phyloP scores from a whole-genome alignment of 805 yeast genomes.

The Isabelozyma gotoi region DNA sequence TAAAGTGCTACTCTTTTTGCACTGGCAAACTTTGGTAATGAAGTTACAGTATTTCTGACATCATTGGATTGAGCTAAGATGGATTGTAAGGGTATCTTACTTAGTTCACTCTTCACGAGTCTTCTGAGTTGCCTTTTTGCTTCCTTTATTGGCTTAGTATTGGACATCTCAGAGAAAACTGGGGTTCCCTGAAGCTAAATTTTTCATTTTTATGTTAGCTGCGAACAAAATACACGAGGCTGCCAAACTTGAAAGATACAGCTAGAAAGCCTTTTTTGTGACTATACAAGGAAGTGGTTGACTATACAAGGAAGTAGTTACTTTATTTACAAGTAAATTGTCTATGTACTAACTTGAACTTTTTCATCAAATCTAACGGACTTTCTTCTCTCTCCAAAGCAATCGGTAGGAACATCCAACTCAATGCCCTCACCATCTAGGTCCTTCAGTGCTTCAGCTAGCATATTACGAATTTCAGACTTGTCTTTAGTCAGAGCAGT shows the following conservation, averaged over 20 bases:
- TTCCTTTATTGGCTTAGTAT: conserved; percentile 4
- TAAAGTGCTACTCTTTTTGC: conserved; percentile 62
- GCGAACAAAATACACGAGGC: background rate
- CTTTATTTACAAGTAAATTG: background rate
- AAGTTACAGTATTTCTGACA: conserved; percentile 17
- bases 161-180: background rate
- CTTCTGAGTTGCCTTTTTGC: conserved; percentile 26
- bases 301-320: too few relatives aligned
- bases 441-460: conserved; percentile 40
- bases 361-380: conserved; percentile 66
- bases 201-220: too few relatives aligned
- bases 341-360: conserved; percentile 26
- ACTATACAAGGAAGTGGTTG: too few relatives aligned
- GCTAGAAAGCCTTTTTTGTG: background rate
- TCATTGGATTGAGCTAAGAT: conserved; percentile 23
- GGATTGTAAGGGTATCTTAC: conserved; percentile 11
- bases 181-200: background rate
- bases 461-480: conserved; percentile 48
- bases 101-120: conserved; percentile 20
- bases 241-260: too few relatives aligned
- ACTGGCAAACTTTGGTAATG: conserved; percentile 33
- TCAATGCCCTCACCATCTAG: conserved; percentile 43
- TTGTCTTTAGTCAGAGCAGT: conserved; percentile 20
- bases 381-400: conserved; percentile 50
- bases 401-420: conserved; percentile 40